Conservation (phyloP, 2,329 filamentous ascomycete species). For the Rutstroemia sp. region DNA sequence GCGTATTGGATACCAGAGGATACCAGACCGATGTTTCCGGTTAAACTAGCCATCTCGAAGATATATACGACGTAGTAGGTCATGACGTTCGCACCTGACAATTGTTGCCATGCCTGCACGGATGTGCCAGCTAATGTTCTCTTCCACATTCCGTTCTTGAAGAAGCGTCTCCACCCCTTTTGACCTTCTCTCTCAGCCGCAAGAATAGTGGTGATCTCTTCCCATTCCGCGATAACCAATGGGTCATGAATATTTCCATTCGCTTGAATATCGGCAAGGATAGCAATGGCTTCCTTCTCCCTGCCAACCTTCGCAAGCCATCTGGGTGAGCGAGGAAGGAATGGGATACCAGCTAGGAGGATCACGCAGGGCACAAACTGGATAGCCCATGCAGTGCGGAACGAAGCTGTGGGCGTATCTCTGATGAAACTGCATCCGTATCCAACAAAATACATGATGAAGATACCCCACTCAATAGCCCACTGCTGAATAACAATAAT, state of each 20-base stretch:
- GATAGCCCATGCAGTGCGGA: constrained; percentile 43
- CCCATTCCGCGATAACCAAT: constrained; percentile 48
- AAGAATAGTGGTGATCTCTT: constrained; percentile 41
- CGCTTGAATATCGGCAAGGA: constrained; percentile 50
- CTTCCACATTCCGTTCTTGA: constrained; percentile 50
- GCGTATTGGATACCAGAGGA: constrained; percentile 22
- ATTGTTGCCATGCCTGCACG: constrained; percentile 20
- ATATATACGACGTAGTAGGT: constrained; percentile 34
- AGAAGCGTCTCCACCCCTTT: constrained; percentile 32
- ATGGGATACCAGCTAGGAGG: constrained; percentile 35
- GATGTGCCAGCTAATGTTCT: constrained; percentile 29
- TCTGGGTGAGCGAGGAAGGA: constrained; percentile 42
- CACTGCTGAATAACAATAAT: constrained; percentile 66
- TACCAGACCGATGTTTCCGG: constrained; percentile 30
- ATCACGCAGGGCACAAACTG: constrained; percentile 39
- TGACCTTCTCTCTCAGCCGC: constrained; percentile 21
- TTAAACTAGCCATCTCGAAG: constrained; percentile 33
- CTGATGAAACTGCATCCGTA: constrained; percentile 32
- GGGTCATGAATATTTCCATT: constrained; percentile 46
- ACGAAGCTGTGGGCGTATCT: constrained; percentile 35
- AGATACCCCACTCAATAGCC: constrained; percentile 61
- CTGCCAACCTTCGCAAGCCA: constrained; percentile 44
- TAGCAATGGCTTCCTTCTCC: constrained; percentile 37
- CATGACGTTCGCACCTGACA: constrained; percentile 24
- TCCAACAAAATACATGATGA: constrained; percentile 59